phyloP scores from a whole-genome alignment of 768 basidiomycete genomes.

The Pluteus cervinus region DNA sequence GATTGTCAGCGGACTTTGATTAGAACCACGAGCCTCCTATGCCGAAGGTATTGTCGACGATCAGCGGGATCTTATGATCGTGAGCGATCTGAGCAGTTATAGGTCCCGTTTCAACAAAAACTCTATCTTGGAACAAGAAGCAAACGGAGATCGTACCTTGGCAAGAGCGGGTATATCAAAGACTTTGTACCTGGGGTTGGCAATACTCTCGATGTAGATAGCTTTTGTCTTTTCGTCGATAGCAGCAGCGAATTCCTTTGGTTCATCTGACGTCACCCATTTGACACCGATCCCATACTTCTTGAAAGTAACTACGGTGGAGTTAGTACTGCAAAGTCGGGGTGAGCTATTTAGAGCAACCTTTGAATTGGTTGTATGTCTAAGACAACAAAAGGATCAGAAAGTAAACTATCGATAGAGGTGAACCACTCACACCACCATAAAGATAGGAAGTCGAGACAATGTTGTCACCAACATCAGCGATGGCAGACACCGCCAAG shows the following conservation, averaged over 20 bases:
- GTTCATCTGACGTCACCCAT: constrained; percentile 52
- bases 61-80: constrained; percentile 63
- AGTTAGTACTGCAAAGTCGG: constrained; percentile 8
- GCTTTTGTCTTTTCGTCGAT: constrained; percentile 79
- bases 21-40: constrained; percentile 44
- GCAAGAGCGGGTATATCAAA: constrained; percentile 64
- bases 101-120: background rate
- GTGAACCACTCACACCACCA: constrained; percentile 54
- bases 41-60: constrained; percentile 80
- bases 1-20: background rate
- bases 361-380: constrained; percentile 75
- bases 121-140: background rate
- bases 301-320: constrained; percentile 51
- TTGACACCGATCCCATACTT: constrained; percentile 60
- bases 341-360: constrained; percentile 12
- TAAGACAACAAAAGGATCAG: constrained; percentile 12
- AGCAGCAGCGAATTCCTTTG: constrained; percentile 53
- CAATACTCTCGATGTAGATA: constrained; percentile 70
- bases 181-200: constrained; percentile 72
- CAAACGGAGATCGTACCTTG: constrained; percentile 35
- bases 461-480: constrained; percentile 69
- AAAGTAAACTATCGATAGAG: background rate
- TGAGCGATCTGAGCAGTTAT: constrained; percentile 52
- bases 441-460: constrained; percentile 62
- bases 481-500: constrained; percentile 57